phyloP scores from a whole-genome alignment of 129 eudicot genomes.

The carrot (Daucus carota) region DNA sequence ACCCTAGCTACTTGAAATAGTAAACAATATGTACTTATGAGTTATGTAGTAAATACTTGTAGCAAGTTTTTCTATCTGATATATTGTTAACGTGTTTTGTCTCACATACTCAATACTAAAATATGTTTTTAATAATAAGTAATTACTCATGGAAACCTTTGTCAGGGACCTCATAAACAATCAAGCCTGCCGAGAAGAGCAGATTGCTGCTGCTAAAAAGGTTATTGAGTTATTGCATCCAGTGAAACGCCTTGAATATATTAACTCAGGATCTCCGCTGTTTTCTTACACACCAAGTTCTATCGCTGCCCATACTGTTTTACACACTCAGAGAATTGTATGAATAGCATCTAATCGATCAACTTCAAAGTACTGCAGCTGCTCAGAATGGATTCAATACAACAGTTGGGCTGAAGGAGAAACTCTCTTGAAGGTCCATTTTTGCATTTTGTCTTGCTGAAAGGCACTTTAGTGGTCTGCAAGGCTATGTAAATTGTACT shows the following conservation, averaged over 20 bases:
- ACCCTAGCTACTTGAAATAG: not conserved
- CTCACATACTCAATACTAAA: not conserved
- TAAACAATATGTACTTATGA: too few species aligned
- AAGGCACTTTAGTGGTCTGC: not conserved
- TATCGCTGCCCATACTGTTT: constrained; percentile 53
- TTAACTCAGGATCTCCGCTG: constrained; percentile 4
- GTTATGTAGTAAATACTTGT: not conserved
- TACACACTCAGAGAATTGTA: constrained; percentile 16
- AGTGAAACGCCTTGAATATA: constrained; percentile 11
- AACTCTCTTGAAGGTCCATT: not conserved
- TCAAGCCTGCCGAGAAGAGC: constrained; percentile 38
- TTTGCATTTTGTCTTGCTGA: not conserved
- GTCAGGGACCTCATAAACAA: constrained; percentile 46
- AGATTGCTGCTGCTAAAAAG: constrained; percentile 42
- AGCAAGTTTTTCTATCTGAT: not conserved
- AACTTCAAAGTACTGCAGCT: not conserved
- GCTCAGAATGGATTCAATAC: not conserved
- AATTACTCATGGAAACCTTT: constrained; percentile 6
- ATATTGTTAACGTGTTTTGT: not conserved
- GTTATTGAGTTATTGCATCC: constrained; percentile 41
- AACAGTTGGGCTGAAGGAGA: not conserved
- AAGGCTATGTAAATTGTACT: too few species aligned
- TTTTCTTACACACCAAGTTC: constrained; percentile 34
- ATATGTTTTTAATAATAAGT: not conserved
- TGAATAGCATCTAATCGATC: not conserved